Conservation (phyloP, 1,284 basidiomycete species). For the Nidula niveotomentosa region DNA sequence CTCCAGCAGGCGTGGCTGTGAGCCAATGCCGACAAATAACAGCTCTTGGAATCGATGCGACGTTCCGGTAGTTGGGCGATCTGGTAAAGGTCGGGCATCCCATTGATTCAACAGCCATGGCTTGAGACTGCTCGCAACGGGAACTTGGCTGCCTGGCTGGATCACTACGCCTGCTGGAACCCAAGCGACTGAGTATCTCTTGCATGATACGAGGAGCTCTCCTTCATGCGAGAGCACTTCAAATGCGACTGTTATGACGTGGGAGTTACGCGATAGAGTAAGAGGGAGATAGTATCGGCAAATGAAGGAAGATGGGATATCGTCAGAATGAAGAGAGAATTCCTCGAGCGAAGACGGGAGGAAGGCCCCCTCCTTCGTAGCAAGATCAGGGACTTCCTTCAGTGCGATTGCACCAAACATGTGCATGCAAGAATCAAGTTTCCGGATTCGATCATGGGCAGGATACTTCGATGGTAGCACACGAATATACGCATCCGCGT, state of each 20-base stretch:
- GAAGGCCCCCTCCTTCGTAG: constrained; percentile 23
- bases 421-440: constrained; percentile 32
- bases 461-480: constrained; percentile 18
- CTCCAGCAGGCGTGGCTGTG: too few relatives aligned
- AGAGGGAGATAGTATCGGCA: constrained; percentile 31
- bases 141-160: not conserved
- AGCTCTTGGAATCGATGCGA: too few relatives aligned
- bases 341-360: constrained; percentile 28
- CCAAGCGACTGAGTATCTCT: constrained; percentile 10
- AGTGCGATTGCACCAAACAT: constrained; percentile 28
- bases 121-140: too few relatives aligned
- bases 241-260: constrained; percentile 22
- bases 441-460: constrained; percentile 27
- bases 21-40: too few relatives aligned
- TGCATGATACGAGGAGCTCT: constrained; percentile 26
- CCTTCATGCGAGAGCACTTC: constrained; percentile 28
- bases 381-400: constrained; percentile 16
- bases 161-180: constrained; percentile 7
- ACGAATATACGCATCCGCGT: constrained; percentile 24
- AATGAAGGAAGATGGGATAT: constrained; percentile 24
- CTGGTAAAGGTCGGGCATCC: too few relatives aligned
- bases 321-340: constrained; percentile 20
- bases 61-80: too few relatives aligned
- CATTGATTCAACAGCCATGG: too few relatives aligned
- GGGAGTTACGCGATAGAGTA: constrained; percentile 22